Base-by-base conservation (phyloP, 2,329 filamentous ascomycete species). In the Penicillium sp. region DNA sequence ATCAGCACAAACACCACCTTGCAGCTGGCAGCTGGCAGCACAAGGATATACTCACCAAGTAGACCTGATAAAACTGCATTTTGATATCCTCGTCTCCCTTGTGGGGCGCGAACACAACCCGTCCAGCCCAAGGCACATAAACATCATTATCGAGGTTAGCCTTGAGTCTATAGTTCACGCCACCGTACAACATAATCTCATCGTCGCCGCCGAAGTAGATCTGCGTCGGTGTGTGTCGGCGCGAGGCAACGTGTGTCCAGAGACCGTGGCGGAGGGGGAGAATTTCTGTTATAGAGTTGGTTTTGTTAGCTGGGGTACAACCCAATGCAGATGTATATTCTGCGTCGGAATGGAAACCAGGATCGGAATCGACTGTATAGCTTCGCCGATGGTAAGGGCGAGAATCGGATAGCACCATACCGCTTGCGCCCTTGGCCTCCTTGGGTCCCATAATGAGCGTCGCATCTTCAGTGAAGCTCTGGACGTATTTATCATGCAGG, bases 21-120 rank as follows among this genome's bases (percentile, higher is more conserved):
- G 47, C 15, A 25, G 15, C 21, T n/a, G 17, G 47, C 15, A 25
- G 15, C 21, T n/a, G 17, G 43, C 36, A 35, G 38, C 12, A 12
- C 36, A 38, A 27, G 8, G 23, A 45, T 21, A 49, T 38, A 69
- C 73, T 25, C 58, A 75, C 73, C 69, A 76, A 61, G 60, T 76
- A 76, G 58, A 76, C 73, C 62, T 75, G 73, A 68, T 76, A 76
- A 60, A 74, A 76, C 60, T 57, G 67, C 73, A 76, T 75, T 63
- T 68, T 75, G 19, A 70, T 53, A 42, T 47, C 65, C 42, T 62
- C 65, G 1, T 59, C 61, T 21, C 63, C 63, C 52, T 61, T 57
- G 23, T 57, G 51, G 3, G 61, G 60, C 27, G 62, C 70, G 64
- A 76, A 75, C 15, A 72, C 72, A 19, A 71, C 73, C 41, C 73